These are phyloP conservation scores for Globisporangium okanoganense DNA, from an alignment of 352 stramenopile genomes.

Conservation along the genomic window DNA sequence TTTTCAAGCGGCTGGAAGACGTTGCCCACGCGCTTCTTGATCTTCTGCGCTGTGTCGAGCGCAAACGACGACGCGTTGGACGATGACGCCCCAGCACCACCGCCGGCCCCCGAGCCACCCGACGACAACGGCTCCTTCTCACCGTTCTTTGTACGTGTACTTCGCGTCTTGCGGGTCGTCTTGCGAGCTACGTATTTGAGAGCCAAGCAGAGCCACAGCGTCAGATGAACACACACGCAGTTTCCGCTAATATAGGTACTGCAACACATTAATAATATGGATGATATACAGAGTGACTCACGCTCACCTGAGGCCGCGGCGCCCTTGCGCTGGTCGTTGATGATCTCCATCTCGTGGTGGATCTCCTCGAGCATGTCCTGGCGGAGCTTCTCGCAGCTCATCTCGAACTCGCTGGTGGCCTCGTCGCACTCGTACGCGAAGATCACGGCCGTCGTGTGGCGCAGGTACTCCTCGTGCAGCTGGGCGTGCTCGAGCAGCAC, in stretches of 20 bases:
- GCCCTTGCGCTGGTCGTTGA: slow-evolving; percentile 70
- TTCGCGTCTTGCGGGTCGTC: slow-evolving; percentile 74
- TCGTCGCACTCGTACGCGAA: slow-evolving; percentile 83
- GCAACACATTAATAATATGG: neutral
- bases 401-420: slow-evolving; percentile 66
- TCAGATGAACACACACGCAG: neutral
- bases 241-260: neutral
- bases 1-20: slow-evolving; percentile 76
- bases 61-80: slow-evolving; percentile 12
- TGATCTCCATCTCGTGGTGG: slow-evolving; percentile 81
- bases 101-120: neutral
- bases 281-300: neutral
- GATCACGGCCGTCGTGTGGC: slow-evolving; percentile 57
- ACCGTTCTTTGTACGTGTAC: slow-evolving; percentile 54
- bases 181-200: slow-evolving; percentile 32
- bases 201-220: neutral
- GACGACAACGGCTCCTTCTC: slow-evolving; percentile 19
- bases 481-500: slow-evolving; percentile 37
- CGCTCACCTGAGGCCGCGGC: slow-evolving; percentile 26
- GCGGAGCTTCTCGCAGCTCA: slow-evolving; percentile 74
- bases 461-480: slow-evolving; percentile 47
- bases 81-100: neutral
- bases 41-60: slow-evolving; percentile 60
- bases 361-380: slow-evolving; percentile 87
- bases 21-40: slow-evolving; percentile 62